Base-by-base conservation (phyloP, 83 land plant species). In the Thuja plicata region DNA sequence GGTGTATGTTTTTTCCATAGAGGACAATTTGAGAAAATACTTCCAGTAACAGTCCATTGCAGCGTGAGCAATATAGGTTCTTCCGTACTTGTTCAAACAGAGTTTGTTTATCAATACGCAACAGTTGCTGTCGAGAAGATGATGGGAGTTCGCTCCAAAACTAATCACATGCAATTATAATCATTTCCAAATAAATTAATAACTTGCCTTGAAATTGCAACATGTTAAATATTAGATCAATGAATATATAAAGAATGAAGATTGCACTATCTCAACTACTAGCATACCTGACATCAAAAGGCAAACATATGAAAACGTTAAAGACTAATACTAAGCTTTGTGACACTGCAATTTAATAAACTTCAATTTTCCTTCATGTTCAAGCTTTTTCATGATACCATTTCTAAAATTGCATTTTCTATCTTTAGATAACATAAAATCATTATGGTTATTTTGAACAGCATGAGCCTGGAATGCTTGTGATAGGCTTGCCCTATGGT, bases 51-150 rank as follows among this genome's bases (percentile, higher is more conserved):
- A 98, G 90, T 15, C 99, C 99, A 93, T 98, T 97, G 90, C 99
- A 98, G 78, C 99, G 91, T n/a, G 99, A 98, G 89, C 99, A 98
- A 91, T 98, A 98, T 87, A 98, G 90, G 87, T 98, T 98, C 91
- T 97, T 98, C 12, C 99, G 96, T 82, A 97, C 99, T 88, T 97
- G 97, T 92, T 98, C 99, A 89, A 97, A 97, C 6, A 98, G 92
- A 27, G 98, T 92, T 84, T 96, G 99, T 90, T 98, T 98, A 70
- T 98, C 99, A 55, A 97, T 94, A 66, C 98, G 96, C 43, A 98
- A 88, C 73, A 97, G 94, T 40, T 97, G 92, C 34, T 92, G 97
- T 77, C 99, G 92, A 12, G 96, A 95, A 87, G 95, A 90, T 74
- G 91, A 89, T 15, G 98, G 89, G 87, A 98, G 89, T 54, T 94